Base-by-base conservation (phyloP, 371 early-diverging fungal genomes). In the Mucor sp. region DNA sequence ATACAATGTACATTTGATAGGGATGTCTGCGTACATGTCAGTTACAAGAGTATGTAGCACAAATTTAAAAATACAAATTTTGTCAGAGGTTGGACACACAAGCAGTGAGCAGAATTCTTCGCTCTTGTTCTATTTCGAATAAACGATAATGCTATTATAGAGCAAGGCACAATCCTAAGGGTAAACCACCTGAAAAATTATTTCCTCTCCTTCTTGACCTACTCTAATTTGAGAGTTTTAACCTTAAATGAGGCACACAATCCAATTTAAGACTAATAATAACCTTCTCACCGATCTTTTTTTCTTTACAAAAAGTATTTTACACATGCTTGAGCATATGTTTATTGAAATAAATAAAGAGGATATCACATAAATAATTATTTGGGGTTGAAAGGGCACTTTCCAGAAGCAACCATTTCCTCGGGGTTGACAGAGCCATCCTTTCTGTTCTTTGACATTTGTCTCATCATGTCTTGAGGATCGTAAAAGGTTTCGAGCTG, bases 401-500 rank as follows among this genome's bases (percentile, higher is more conserved):
- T 81, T 68, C 71, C 62, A 37, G 69, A 65, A 39, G 62, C 47
- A 53, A 69, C 65, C 25, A 41, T 35, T 39, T 62, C 21, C 32
- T 68, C 64, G 53, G 67, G 62, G 15, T 67, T 67, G 21, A 33
- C 62, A 14, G 48, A 60, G 21, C 63, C 63, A 9, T 60, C 70
- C 63, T 75, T 77, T 63, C 53, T 65, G 56, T 79, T 77, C 75
- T 82, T 82, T 28, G 79, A 70, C 76, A 84, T 65, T 69, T 84
- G 76, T 65, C 76, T 74, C 70, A 84, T 76, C 67, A 84, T 67
- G 37, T 76, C 70, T n/a, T 67, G 69, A 27, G 85, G 80, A 47
- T 84, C 85, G 32, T 84, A 84, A 60, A 77, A 84, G 53, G 85
- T 84, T 58, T 84, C 79, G 25, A 84, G 66, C 63, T 74, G 47